phyloP scores from a whole-genome alignment of 2,329 filamentous ascomycete species.

The Botrytis tulipae region DNA sequence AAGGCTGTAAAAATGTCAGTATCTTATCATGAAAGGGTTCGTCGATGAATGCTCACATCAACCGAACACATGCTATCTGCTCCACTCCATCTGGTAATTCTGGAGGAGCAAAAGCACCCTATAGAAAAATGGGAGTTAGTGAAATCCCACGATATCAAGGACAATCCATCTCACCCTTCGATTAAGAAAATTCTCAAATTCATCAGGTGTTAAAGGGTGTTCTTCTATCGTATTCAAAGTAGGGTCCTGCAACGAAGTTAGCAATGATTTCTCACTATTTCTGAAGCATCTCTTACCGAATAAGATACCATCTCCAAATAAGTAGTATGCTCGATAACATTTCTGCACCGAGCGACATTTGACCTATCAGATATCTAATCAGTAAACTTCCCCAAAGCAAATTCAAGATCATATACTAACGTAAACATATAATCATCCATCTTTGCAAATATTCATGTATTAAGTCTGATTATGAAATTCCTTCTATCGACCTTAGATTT shows the following conservation, averaged over 20 bases:
- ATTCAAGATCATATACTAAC: neutral
- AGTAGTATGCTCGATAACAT: slow-evolving; percentile 33
- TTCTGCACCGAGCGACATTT: slow-evolving; percentile 34
- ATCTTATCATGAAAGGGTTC: neutral
- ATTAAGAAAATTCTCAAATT: slow-evolving; percentile 39
- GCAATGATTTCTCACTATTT: neutral
- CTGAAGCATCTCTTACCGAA: slow-evolving; percentile 29
- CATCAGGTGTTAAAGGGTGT: slow-evolving; percentile 36
- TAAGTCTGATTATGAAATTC: neutral
- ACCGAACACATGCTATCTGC: slow-evolving; percentile 27
- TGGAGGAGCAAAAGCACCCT: slow-evolving; percentile 36
- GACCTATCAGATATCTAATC: slow-evolving; percentile 1
- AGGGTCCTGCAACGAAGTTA: slow-evolving; percentile 31
- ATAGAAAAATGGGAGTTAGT: slow-evolving; percentile 19
- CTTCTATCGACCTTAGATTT: neutral
- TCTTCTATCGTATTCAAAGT: slow-evolving; percentile 35
- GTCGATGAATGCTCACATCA: slow-evolving; percentile 26
- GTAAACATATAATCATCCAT: slow-evolving; percentile 42
- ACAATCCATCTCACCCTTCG: slow-evolving; percentile 27
- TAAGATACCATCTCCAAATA: slow-evolving; percentile 39
- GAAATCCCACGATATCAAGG: slow-evolving; percentile 16
- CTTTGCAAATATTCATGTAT: neutral
- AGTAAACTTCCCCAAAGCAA: neutral
- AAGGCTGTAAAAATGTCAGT: slow-evolving; percentile 23
- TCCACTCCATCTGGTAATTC: slow-evolving; percentile 31